A percentile compares a stretch with the other conserved stretches of the same genome.
Evolutionary conservation across 1,139 yeast species (phyloP).

Genomic region (Martiniozyma asiatica): DNA sequence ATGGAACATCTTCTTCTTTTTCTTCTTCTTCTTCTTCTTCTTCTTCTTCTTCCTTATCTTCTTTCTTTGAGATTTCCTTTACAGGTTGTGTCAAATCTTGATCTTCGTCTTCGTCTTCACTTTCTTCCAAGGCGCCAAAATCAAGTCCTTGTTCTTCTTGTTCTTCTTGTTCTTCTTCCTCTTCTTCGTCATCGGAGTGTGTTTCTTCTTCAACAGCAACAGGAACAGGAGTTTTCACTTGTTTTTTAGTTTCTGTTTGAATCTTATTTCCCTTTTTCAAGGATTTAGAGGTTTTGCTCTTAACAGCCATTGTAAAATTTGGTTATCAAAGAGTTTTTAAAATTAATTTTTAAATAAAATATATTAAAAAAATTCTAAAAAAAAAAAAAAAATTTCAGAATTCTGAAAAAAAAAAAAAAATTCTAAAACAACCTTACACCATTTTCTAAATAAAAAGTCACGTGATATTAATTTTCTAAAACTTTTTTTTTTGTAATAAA

Average conservation of each 20-base stretch:
- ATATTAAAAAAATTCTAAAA: background rate
- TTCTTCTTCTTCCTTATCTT: slow-evolving; percentile 25
- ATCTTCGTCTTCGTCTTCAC: slow-evolving; percentile 34
- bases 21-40: slow-evolving; percentile 32
- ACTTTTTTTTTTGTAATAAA: no score
- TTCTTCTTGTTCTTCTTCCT: slow-evolving; percentile 10
- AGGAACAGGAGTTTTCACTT: slow-evolving; percentile 1
- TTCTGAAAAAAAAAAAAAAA: no score
- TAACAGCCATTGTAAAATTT: slow-evolving; percentile 2
- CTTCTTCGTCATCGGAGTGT: slow-evolving; percentile 2
- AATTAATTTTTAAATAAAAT: background rate
- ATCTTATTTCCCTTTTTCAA: slow-evolving; percentile 21
- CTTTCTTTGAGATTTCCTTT: slow-evolving; percentile 29
- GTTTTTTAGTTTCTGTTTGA: slow-evolving; percentile 12
- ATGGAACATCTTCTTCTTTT: slow-evolving; percentile 56
- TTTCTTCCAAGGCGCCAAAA: slow-evolving; percentile 45
- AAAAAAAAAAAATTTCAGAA: background rate
- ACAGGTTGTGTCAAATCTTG: no score
- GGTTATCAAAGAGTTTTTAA: background rate
- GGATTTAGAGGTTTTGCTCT: slow-evolving; percentile 28
- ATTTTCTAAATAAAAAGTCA: no score
- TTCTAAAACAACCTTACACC: no score
- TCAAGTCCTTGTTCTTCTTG: slow-evolving; percentile 31
- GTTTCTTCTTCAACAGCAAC: slow-evolving; percentile 21
- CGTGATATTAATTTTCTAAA: no score